phyloP scores from a whole-genome alignment of 1,139 yeast genomes.

The Debaryomyces singareniensis region DNA sequence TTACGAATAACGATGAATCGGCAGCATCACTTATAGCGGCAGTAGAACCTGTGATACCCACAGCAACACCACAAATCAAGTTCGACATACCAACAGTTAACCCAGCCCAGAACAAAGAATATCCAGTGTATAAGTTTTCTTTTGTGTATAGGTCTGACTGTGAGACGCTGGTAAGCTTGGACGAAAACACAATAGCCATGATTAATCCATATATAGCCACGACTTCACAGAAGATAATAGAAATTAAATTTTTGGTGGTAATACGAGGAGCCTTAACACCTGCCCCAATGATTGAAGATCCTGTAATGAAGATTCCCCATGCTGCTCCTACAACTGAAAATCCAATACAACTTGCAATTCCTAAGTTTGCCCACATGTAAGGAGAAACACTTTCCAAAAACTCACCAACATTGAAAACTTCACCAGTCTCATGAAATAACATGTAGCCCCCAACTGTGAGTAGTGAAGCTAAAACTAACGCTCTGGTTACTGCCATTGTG shows the following conservation, averaged over 20 bases:
- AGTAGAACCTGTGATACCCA: constrained; percentile 95
- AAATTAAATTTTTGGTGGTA: constrained; percentile 92
- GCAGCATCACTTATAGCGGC: constrained; percentile 99
- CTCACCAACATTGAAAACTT: constrained; percentile 82
- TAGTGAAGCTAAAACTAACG: constrained; percentile 23
- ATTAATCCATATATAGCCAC: constrained; percentile 98
- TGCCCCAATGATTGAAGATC: constrained; percentile 92
- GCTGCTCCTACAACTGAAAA: constrained; percentile 97
- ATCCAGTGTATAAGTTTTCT: constrained; percentile 88
- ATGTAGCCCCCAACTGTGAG: constrained; percentile 52
- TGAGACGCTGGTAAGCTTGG: constrained; percentile 76
- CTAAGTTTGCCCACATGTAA: constrained; percentile 93
- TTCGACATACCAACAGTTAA: constrained; percentile 91
- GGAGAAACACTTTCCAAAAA: constrained; percentile 86
- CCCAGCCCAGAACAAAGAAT: constrained; percentile 97
- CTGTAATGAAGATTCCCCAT: constrained; percentile 98
- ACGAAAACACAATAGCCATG: constrained; percentile 95
- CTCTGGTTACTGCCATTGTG: constrained; percentile 14
- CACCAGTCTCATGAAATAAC: constrained; percentile 90
- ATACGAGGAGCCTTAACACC: constrained; percentile 97
- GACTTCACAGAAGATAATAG: constrained; percentile 98
- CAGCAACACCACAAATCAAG: constrained; percentile 94
- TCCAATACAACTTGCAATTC: constrained; percentile 91
- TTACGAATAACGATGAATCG: constrained; percentile 88
- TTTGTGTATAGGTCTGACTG: constrained; percentile 59